phyloP scores from a whole-genome alignment of 305 asterid genomes.

The Fraxinus floribunda region DNA sequence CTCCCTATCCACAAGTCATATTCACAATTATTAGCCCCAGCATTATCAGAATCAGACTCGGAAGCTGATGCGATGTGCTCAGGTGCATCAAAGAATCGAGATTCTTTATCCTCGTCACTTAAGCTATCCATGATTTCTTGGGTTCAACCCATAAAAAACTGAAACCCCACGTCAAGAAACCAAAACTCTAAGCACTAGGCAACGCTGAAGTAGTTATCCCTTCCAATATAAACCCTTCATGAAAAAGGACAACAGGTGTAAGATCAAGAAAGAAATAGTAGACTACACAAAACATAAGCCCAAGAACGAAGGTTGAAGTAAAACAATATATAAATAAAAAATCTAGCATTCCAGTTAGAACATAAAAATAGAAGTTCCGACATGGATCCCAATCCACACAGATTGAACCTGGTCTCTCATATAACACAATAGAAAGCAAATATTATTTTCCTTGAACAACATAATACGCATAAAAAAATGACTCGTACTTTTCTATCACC shows the following conservation, averaged over 20 bases:
- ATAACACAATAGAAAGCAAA: conserved; percentile 8
- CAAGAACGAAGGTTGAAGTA: conserved; percentile 55
- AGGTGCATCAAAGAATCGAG: conserved; percentile 63
- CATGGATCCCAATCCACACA: conserved; percentile 88
- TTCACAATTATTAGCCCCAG: conserved; percentile 26
- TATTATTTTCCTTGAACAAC: neutral
- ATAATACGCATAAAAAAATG: neutral
- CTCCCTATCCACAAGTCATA: conserved; percentile 68
- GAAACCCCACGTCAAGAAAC: conserved; percentile 45
- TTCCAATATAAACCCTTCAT: conserved; percentile 51
- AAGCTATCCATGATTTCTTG: conserved; percentile 62
- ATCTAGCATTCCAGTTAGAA: conserved; percentile 38
- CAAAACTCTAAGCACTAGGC: conserved; percentile 42
- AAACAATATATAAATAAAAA: conserved; percentile 30
- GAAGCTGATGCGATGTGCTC: conserved; percentile 52
- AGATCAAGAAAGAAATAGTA: conserved; percentile 16
- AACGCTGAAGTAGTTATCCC: conserved; percentile 46
- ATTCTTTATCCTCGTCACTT: conserved; percentile 45
- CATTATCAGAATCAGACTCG: conserved; percentile 32
- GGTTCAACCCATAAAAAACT: conserved; percentile 59
- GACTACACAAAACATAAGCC: conserved; percentile 41
- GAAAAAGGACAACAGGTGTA: conserved; percentile 29
- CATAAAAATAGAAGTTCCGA: conserved; percentile 57
- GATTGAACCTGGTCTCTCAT: conserved; percentile 66
- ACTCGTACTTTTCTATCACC: conserved; percentile 18